phyloP scores from a whole-genome alignment of 345 rosid species.

The Cochlearia excelsa region DNA sequence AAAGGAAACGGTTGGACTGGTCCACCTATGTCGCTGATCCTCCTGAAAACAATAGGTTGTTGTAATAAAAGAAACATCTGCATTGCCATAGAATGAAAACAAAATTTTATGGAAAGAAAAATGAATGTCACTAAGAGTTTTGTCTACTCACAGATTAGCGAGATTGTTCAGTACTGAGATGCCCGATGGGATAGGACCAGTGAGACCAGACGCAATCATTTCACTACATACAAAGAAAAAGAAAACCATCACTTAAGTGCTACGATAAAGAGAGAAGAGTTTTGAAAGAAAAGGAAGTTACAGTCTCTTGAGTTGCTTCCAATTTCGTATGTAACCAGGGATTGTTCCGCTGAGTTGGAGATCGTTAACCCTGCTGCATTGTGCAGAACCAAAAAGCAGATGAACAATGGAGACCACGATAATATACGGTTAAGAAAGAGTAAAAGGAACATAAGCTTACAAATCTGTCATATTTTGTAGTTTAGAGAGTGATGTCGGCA shows the following conservation, averaged over 20 bases:
- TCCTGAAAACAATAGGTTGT: slow-evolving; percentile 42
- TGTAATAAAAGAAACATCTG: background rate
- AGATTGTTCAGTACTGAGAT: slow-evolving; percentile 41
- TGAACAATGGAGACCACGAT: slow-evolving; percentile 16
- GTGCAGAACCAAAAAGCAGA: slow-evolving; percentile 29
- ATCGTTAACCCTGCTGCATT: slow-evolving; percentile 61
- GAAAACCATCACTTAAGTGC: slow-evolving; percentile 6
- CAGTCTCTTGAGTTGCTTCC: slow-evolving; percentile 55
- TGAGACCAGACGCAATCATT: slow-evolving; percentile 57
- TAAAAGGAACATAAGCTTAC: slow-evolving; percentile 36
- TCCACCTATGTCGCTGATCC: slow-evolving; percentile 52
- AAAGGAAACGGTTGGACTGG: slow-evolving; percentile 48
- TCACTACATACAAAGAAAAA: slow-evolving; percentile 40
- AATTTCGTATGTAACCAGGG: slow-evolving; percentile 46
- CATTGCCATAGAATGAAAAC: slow-evolving; percentile 13
- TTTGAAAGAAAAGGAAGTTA: slow-evolving; percentile 27
- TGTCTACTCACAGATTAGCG: slow-evolving; percentile 44
- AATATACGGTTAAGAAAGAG: slow-evolving; percentile 8
- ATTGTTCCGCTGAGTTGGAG: slow-evolving; percentile 54
- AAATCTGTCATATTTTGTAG: slow-evolving; percentile 49
- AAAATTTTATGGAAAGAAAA: slow-evolving; percentile 9
- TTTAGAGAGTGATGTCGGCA: slow-evolving; percentile 42
- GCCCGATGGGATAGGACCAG: slow-evolving; percentile 51
- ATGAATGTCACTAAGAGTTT: slow-evolving; percentile 14
- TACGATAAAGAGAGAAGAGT: slow-evolving; percentile 6